These are phyloP conservation scores for Exophiala sp. DNA, from an alignment of 2,329 filamentous ascomycete genomes.

Conservation along the genomic window DNA sequence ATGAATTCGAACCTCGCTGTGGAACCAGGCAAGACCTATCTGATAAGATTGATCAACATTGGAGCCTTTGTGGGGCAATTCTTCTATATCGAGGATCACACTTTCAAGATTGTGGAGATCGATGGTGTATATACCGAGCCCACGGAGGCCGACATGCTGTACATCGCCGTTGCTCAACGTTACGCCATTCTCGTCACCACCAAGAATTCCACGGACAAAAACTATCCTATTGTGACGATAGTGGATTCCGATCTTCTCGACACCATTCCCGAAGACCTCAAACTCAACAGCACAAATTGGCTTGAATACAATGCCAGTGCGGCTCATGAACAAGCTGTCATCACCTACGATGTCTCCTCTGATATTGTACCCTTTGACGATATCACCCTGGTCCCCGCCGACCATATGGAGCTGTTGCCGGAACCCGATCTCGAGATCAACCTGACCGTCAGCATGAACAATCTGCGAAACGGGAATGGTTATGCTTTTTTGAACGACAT, in stretches of 20 bases:
- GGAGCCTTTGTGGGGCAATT: slow-evolving; percentile 62
- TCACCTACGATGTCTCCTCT: slow-evolving; percentile 50
- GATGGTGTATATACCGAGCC: slow-evolving; percentile 68
- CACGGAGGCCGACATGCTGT: slow-evolving; percentile 60
- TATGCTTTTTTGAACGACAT: slow-evolving; percentile 33
- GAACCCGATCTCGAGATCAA: slow-evolving; percentile 62
- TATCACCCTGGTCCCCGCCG: slow-evolving; percentile 63
- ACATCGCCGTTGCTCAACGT: slow-evolving; percentile 66
- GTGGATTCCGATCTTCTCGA: slow-evolving; percentile 74
- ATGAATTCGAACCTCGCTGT: slow-evolving; percentile 58
- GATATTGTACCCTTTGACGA: slow-evolving; percentile 68
- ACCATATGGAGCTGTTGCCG: slow-evolving; percentile 58
- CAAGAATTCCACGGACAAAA: slow-evolving; percentile 57
- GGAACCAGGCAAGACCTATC: slow-evolving; percentile 66
- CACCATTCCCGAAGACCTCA: slow-evolving; percentile 60
- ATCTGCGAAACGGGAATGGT: slow-evolving; percentile 57
- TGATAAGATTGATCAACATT: slow-evolving; percentile 69
- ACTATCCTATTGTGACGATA: slow-evolving; percentile 65
- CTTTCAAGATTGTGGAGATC: slow-evolving; percentile 67
- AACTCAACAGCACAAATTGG: slow-evolving; percentile 57
- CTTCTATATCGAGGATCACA: slow-evolving; percentile 50
- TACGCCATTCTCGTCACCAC: slow-evolving; percentile 56
- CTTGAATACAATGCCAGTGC: slow-evolving; percentile 53
- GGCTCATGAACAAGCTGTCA: slow-evolving; percentile 46
- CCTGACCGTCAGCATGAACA: slow-evolving; percentile 64